Percentiles rank a stretch among this genome's conserved stretches.
phyloP scores from a whole-genome alignment of 2,329 filamentous ascomycete species.

The Fusarium poae region DNA sequence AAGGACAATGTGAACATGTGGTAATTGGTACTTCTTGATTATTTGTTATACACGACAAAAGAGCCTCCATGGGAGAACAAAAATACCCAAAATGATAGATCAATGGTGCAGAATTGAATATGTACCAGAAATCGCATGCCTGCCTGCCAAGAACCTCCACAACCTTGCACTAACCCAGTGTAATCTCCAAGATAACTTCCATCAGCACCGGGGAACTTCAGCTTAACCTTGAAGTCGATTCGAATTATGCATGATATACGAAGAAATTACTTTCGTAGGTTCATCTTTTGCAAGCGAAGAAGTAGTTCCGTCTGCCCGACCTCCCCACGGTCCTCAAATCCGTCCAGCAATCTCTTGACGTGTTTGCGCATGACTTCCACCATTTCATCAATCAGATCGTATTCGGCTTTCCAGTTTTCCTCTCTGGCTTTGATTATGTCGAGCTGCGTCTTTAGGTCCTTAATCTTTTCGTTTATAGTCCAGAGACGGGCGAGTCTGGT shows the following conservation, averaged over 20 bases:
- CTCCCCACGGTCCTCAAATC: not conserved
- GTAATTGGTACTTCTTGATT: not conserved
- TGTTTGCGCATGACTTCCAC: not conserved
- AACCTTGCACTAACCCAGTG: not conserved
- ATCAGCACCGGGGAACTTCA: not conserved
- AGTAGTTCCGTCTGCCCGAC: not conserved
- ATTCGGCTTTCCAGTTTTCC: not conserved
- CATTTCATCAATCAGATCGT: not conserved
- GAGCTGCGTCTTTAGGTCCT: not conserved
- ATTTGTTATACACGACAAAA: no score
- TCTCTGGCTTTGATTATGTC: no score
- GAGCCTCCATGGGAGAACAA: not conserved
- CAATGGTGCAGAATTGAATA: not conserved
- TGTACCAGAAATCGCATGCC: not conserved
- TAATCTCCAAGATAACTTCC: not conserved
- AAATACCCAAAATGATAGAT: not conserved
- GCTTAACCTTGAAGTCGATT: no score
- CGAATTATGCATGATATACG: not conserved
- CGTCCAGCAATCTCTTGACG: not conserved
- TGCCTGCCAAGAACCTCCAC: no score
- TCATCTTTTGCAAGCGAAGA: not conserved
- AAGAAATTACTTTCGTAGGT: not conserved
- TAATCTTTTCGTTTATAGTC: not conserved
- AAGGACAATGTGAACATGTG: not conserved
- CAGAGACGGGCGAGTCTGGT: not conserved